Evolutionary conservation across 495 filamentous ascomycete genomes (phyloP).

Genomic region (Penicillium lividum): DNA sequence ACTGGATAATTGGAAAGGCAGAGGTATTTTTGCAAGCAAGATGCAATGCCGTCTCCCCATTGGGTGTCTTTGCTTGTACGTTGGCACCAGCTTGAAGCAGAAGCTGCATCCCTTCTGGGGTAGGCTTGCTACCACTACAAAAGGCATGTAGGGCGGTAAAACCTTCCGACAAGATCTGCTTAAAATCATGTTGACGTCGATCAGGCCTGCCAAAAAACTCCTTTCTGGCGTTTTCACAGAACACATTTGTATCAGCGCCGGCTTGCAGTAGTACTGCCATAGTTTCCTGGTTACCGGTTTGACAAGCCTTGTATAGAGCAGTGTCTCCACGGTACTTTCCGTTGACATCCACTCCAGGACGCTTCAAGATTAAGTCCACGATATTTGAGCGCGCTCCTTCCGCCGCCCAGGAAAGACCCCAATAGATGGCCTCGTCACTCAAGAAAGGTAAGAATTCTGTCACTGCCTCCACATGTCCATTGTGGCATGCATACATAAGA

Average conservation of each 20-base stretch:
- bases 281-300: conserved; percentile 10
- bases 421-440: not conserved
- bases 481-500: conserved; percentile 5
- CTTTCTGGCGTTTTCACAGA: too few species aligned
- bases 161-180: too few species aligned
- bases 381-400: conserved; percentile 4
- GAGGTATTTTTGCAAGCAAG: too few species aligned
- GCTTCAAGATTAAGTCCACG: conserved; percentile 19
- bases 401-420: conserved; percentile 20
- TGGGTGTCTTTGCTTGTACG: not conserved
- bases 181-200: too few species aligned
- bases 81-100: conserved; percentile 26
- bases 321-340: conserved; percentile 1
- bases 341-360: conserved; percentile 19
- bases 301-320: conserved; percentile 22
- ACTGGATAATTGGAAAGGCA: too few species aligned
- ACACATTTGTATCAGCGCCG: too few species aligned
- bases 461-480: conserved; percentile 19
- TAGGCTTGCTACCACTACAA: too few species aligned
- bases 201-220: too few species aligned
- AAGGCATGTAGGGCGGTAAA: too few species aligned
- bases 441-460: conserved; percentile 23
- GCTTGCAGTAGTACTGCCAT: conserved; percentile 5
- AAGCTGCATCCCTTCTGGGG: too few species aligned
- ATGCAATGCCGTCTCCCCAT: too few species aligned